These are phyloP conservation scores for Xylariaceae sp. DNA, from an alignment of 2,329 filamentous ascomycete species.

Conservation along the genomic window DNA sequence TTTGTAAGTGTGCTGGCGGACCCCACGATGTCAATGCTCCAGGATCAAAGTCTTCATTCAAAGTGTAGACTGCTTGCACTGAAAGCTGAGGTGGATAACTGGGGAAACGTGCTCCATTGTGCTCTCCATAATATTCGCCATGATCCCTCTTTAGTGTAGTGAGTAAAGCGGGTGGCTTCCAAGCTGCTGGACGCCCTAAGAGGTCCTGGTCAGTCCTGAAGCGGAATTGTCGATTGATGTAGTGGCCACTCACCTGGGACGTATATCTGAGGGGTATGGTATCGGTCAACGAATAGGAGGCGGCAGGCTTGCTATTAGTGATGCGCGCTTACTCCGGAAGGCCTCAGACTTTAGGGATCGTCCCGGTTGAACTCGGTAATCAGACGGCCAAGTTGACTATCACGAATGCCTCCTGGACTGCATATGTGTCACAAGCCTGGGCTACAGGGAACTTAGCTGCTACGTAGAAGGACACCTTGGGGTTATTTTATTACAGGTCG, in stretches of 20 bases:
- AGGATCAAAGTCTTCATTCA: conserved; percentile 14
- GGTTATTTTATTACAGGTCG: no score
- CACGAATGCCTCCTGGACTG: neutral
- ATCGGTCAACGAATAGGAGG: conserved; percentile 22
- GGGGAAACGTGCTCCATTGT: conserved; percentile 21
- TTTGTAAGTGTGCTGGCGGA: conserved; percentile 22
- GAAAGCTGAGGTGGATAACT: conserved; percentile 17
- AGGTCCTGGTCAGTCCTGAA: conserved; percentile 6
- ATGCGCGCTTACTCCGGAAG: conserved; percentile 13
- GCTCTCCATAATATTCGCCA: conserved; percentile 19
- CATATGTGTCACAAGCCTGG: neutral
- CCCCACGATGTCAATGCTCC: conserved; percentile 17
- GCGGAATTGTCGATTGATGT: neutral
- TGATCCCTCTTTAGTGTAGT: conserved; percentile 11
- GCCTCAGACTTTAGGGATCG: conserved; percentile 1
- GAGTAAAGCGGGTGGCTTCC: conserved; percentile 18
- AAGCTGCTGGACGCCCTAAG: conserved; percentile 18
- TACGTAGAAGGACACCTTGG: neutral
- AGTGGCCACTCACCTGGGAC: conserved; percentile 17
- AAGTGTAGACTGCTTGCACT: conserved; percentile 17
- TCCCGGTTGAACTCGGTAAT: conserved; percentile 11
- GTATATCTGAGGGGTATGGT: conserved; percentile 12
- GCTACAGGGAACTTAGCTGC: no score
- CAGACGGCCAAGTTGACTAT: conserved; percentile 10
- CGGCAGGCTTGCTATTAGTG: conserved; percentile 15